Conservation (phyloP, 768 basidiomycete species). For the Auriscalpium microsporum region DNA sequence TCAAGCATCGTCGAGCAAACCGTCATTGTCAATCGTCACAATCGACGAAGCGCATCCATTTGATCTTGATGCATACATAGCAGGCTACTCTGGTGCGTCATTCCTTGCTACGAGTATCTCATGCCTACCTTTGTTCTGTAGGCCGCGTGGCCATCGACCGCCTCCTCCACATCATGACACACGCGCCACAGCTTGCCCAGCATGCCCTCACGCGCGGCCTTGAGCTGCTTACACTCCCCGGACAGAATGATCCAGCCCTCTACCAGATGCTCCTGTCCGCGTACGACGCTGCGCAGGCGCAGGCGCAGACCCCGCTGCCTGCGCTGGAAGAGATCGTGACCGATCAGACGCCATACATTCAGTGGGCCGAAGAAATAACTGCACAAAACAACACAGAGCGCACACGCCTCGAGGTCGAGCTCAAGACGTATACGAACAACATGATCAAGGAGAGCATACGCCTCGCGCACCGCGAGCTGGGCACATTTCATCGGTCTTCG, state of each 20-base stretch:
- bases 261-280: conserved; percentile 42
- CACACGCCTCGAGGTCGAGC: conserved; percentile 83
- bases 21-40: neutral
- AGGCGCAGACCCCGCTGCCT: neutral
- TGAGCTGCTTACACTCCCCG: conserved; percentile 40
- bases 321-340: conserved; percentile 34
- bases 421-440: conserved; percentile 91
- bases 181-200: conserved; percentile 60
- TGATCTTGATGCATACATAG: conserved; percentile 74
- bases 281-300: conserved; percentile 40
- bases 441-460: conserved; percentile 99
- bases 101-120: neutral
- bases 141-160: conserved; percentile 75
- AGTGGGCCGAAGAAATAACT: conserved; percentile 64
- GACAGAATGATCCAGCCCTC: conserved; percentile 60
- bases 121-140: conserved; percentile 17
- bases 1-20: conserved; percentile 5
- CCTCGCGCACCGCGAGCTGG: conserved; percentile 87
- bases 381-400: conserved; percentile 65
- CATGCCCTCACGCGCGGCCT: conserved; percentile 66
- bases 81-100: conserved; percentile 64
- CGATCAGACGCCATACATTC: conserved; percentile 34
- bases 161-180: conserved; percentile 55
- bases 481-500: conserved; percentile 61
- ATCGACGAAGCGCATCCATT: conserved; percentile 81